A percentile compares a stretch with the other conserved stretches of the same genome.
phyloP scores from a whole-genome alignment of 2,329 filamentous ascomycete genomes.

The Alternaria triticimaculans region DNA sequence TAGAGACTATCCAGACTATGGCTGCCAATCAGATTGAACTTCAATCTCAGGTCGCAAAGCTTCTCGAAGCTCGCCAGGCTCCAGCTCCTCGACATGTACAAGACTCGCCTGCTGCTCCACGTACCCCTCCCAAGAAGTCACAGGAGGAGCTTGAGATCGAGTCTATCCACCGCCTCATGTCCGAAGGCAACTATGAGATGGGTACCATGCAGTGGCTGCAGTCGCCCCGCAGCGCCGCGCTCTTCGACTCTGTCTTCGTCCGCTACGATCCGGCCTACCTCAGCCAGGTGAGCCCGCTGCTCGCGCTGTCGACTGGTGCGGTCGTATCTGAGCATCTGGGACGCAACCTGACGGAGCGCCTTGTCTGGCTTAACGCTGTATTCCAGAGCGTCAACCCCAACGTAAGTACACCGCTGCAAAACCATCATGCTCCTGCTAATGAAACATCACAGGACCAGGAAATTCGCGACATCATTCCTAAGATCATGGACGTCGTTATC shows the following conservation, averaged over 20 bases:
- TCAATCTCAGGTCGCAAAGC: slow-evolving; percentile 61
- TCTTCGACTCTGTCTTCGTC: slow-evolving; percentile 69
- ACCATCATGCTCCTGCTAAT: slow-evolving; percentile 20
- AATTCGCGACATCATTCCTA: slow-evolving; percentile 62
- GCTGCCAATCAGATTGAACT: slow-evolving; percentile 71
- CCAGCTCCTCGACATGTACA: slow-evolving; percentile 12
- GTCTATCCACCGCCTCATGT: slow-evolving; percentile 68
- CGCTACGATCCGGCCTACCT: slow-evolving; percentile 64
- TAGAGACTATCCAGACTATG: slow-evolving; percentile 74
- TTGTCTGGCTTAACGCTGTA: slow-evolving; percentile 65
- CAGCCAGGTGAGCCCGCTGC: slow-evolving; percentile 61
- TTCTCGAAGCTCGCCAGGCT: slow-evolving; percentile 47
- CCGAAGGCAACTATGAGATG: slow-evolving; percentile 58
- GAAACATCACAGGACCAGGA: slow-evolving; percentile 55
- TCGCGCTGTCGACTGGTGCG: slow-evolving; percentile 66
- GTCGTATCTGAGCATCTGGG: slow-evolving; percentile 65
- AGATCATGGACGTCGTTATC: slow-evolving; percentile 66
- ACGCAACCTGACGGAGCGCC: slow-evolving; percentile 60
- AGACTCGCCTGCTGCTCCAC: slow-evolving; percentile 36
- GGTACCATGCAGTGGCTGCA: slow-evolving; percentile 66
- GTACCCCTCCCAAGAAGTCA: slow-evolving; percentile 53
- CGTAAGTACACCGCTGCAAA: slow-evolving; percentile 48
- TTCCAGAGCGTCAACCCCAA: slow-evolving; percentile 61
- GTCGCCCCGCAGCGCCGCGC: slow-evolving; percentile 62
- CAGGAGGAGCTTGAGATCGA: slow-evolving; percentile 65